Conservation (phyloP, 2,329 filamentous ascomycete species). For the Colletotrichum truncatum region DNA sequence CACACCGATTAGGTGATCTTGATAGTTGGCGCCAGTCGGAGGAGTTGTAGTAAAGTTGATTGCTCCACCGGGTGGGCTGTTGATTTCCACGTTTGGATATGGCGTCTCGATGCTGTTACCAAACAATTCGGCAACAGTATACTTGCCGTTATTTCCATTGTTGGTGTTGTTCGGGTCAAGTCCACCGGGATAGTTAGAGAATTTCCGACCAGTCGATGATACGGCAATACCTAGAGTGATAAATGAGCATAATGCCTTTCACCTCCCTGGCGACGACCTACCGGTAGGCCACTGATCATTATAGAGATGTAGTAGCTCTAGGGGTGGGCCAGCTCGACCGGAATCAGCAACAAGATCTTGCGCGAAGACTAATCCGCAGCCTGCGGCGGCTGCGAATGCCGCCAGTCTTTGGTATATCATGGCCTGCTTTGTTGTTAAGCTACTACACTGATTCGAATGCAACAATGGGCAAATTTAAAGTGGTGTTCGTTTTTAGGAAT, state of each 20-base stretch:
- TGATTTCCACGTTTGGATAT: not conserved
- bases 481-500: too few relatives aligned
- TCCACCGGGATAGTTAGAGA: not conserved
- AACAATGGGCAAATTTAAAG: too few relatives aligned
- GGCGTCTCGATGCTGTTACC: not conserved
- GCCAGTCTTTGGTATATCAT: not conserved
- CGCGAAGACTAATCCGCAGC: not conserved
- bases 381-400: not conserved
- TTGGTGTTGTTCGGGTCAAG: slow-evolving; percentile 11
- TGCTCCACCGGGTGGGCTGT: not conserved
- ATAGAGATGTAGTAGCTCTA: slow-evolving; percentile 1
- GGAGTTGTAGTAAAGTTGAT: slow-evolving; percentile 6
- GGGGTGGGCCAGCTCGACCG: not conserved
- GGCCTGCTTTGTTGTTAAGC: too few relatives aligned
- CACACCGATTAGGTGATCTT: slow-evolving; percentile 1
- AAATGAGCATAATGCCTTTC: not conserved
- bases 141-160: not conserved
- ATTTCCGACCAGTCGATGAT: not conserved
- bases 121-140: slow-evolving; percentile 2
- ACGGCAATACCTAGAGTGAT: not conserved
- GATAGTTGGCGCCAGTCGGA: not conserved
- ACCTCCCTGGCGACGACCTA: not conserved
- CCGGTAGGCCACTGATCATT: slow-evolving; percentile 8
- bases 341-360: not conserved
- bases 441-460: too few relatives aligned